Base-by-base conservation (phyloP, 345 rosid genomes). In the Populus ilicifolia region DNA sequence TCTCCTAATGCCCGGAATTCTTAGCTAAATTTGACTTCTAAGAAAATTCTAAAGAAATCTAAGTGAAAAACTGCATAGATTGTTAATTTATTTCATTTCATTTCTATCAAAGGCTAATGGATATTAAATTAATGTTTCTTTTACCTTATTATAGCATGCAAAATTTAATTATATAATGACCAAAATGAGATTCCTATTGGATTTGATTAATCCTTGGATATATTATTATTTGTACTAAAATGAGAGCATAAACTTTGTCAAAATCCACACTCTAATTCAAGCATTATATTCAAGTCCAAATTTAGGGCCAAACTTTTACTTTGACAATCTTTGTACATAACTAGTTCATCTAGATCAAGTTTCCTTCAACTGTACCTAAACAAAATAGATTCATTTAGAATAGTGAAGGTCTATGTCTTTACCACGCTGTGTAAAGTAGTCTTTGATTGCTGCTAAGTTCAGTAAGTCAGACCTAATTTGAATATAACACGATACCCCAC, bases 11-110 rank as follows among this genome's bases (percentile, higher is more conserved):
- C 56, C 41, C 48, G 48, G 25, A 74, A 33, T 33, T 33, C 36
- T 33, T 4, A 4, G 18, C 67, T 29, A 8, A 8, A 75, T 77
- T 72, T 21, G 75, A 71, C 6, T 73, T 71, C 71, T 48, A 71
- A 68, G 21, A 68, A 72, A 44, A 63, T 69, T 14, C 64, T 52
- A 20, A 6, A 52, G 59, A 52, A 52, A 52, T 52, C 59, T 20
- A 6, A 20, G 59, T 52, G 59, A 18, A 52, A 52, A 52, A 6
- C 2, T 52, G 23, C 59, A 2, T 52, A 52, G 20, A 20, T 18
- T 52, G 23, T 20, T 52, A 52, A 52, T 52, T 52, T 7, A 20
- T 52, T 52, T 52, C 59, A 20, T 20, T 52, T 52, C 8, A 21
- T 8, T 52, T 52, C 7, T 52, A 52, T 20, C 59, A 52, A 23